These are phyloP conservation scores for Penicillium sp. DNA, from an alignment of 2,329 filamentous ascomycete species.

Conservation along the genomic window DNA sequence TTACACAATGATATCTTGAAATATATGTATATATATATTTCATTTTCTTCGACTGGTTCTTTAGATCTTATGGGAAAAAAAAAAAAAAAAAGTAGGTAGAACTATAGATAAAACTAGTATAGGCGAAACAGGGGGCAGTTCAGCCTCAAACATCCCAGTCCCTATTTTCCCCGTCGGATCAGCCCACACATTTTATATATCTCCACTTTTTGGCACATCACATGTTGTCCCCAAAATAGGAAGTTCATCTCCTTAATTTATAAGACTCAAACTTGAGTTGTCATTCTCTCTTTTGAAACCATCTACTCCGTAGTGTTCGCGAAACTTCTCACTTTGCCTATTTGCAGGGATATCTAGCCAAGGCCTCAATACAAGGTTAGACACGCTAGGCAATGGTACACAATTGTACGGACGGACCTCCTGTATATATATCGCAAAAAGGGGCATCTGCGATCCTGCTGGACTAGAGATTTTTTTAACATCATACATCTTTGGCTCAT, in stretches of 20 bases:
- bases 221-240: not conserved
- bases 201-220: not conserved
- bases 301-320: not conserved
- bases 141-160: not conserved
- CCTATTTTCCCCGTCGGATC: conserved; percentile 7
- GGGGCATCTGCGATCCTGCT: not conserved
- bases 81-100: too few species aligned
- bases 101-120: too few species aligned
- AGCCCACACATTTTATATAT: conserved; percentile 2
- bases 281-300: not conserved
- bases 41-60: not conserved
- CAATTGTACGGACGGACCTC: not conserved
- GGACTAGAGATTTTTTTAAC: not conserved
- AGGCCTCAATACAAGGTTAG: not conserved
- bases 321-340: too few species aligned
- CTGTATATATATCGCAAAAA: not conserved
- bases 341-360: not conserved
- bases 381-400: not conserved
- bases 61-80: not conserved
- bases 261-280: not conserved
- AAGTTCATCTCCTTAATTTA: not conserved
- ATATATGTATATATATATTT: too few species aligned
- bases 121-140: not conserved
- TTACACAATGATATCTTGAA: not conserved
- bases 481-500: too few species aligned